phyloP scores from a whole-genome alignment of 73 alveolate species.

The Halteria grandinella region DNA sequence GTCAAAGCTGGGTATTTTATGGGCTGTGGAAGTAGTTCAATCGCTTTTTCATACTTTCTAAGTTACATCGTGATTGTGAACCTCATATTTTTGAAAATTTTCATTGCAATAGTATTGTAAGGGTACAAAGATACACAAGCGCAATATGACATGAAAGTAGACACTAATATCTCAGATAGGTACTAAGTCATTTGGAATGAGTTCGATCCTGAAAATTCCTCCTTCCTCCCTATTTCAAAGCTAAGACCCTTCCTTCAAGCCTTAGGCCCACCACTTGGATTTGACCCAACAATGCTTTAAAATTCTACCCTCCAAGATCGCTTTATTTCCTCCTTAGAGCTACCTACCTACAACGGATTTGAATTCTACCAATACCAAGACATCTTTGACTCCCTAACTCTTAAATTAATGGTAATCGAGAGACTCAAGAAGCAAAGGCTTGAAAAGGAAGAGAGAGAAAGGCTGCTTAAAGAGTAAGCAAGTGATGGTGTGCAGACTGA shows the following conservation, averaged over 20 bases:
- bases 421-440: no score
- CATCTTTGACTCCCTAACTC: no score
- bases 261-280: conserved; percentile 57
- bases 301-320: neutral
- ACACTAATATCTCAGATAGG: conserved; percentile 4
- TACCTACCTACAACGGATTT: conserved; percentile 45
- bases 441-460: no score
- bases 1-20: conserved; percentile 14
- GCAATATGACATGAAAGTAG: conserved; percentile 21
- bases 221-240: conserved; percentile 11
- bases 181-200: conserved; percentile 50
- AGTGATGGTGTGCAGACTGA: no score
- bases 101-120: conserved; percentile 50
- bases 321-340: conserved; percentile 36
- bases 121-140: conserved; percentile 16
- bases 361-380: no score
- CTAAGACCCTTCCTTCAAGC: conserved; percentile 7
- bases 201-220: conserved; percentile 54
- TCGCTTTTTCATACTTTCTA: conserved; percentile 24
- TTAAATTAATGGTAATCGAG: no score
- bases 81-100: conserved; percentile 33
- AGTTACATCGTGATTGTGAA: conserved; percentile 1
- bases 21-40: conserved; percentile 48
- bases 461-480: no score
- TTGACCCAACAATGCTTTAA: conserved; percentile 18